These are phyloP conservation scores for Pythium apleroticum DNA, from an alignment of 352 stramenopile species.

Conservation along the genomic window DNA sequence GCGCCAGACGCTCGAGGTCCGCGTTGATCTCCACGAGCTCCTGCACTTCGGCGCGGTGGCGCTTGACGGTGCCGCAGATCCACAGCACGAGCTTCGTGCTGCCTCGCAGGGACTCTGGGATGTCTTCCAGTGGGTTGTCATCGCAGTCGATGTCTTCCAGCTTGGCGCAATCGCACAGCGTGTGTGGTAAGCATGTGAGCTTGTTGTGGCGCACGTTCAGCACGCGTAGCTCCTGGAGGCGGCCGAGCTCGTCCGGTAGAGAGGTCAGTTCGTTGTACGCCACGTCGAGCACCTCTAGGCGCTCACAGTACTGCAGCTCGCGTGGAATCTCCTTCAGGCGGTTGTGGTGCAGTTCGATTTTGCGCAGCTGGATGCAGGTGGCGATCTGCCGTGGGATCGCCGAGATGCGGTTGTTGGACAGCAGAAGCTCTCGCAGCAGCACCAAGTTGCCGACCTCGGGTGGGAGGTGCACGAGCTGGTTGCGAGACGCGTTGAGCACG, in stretches of 20 bases:
- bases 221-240: slow-evolving; percentile 49
- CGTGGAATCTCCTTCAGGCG: slow-evolving; percentile 59
- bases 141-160: slow-evolving; percentile 59
- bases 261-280: slow-evolving; percentile 65
- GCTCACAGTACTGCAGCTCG: slow-evolving; percentile 68
- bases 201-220: slow-evolving; percentile 77
- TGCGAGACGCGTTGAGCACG: slow-evolving; percentile 66
- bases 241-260: slow-evolving; percentile 52
- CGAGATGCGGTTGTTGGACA: slow-evolving; percentile 61
- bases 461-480: slow-evolving; percentile 68
- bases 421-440: slow-evolving; percentile 60
- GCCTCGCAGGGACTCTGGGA: slow-evolving; percentile 62
- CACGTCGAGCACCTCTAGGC: slow-evolving; percentile 63
- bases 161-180: slow-evolving; percentile 62
- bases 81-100: slow-evolving; percentile 78
- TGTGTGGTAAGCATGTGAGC: slow-evolving; percentile 64
- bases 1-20: slow-evolving; percentile 72
- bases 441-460: slow-evolving; percentile 60
- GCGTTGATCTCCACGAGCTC: slow-evolving; percentile 77
- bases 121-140: slow-evolving; percentile 57
- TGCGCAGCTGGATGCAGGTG: slow-evolving; percentile 63
- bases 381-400: slow-evolving; percentile 55
- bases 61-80: slow-evolving; percentile 81
- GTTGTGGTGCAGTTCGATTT: slow-evolving; percentile 67
- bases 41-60: slow-evolving; percentile 53